phyloP scores from a whole-genome alignment of 2,329 filamentous ascomycete species.

The Epicoccum sorghinum region DNA sequence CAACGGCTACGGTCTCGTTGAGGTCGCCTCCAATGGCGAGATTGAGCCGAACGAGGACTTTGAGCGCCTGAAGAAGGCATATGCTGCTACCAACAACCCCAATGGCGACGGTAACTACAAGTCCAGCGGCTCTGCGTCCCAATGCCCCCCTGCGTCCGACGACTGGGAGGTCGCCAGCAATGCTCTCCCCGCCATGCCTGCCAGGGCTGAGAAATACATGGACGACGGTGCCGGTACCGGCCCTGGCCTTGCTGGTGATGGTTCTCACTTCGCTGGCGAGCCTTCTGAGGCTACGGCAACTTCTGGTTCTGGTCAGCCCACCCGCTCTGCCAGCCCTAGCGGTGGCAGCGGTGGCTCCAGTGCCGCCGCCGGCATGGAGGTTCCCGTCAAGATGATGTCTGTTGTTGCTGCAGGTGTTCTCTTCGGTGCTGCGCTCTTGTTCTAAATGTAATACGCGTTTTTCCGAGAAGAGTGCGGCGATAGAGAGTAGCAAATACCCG shows the following conservation, averaged over 20 bases:
- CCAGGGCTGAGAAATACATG: slow-evolving; percentile 62
- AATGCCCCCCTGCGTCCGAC: slow-evolving; percentile 59
- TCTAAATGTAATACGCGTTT: slow-evolving; percentile 24
- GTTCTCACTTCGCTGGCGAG: slow-evolving; percentile 41
- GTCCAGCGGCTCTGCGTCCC: slow-evolving; percentile 56
- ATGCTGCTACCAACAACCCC: slow-evolving; percentile 58
- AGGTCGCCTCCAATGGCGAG: slow-evolving; percentile 59
- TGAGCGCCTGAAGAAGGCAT: slow-evolving; percentile 58
- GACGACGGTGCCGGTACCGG: slow-evolving; percentile 62
- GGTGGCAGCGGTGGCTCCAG: slow-evolving; percentile 19
- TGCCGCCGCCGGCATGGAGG: slow-evolving; percentile 30
- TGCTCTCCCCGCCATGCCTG: slow-evolving; percentile 63
- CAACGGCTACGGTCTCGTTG: slow-evolving; percentile 78
- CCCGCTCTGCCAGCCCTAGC: slow-evolving; percentile 27
- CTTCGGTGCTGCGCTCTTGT: slow-evolving; percentile 40
- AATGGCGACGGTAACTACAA: slow-evolving; percentile 64
- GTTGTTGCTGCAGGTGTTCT: slow-evolving; percentile 40
- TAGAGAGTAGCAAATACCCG: slow-evolving; percentile 11
- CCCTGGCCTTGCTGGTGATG: slow-evolving; percentile 60
- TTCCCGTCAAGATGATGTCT: slow-evolving; percentile 39
- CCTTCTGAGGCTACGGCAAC: slow-evolving; percentile 36
- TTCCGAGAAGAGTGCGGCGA: background rate
- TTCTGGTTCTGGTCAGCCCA: slow-evolving; percentile 37
- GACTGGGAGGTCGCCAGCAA: slow-evolving; percentile 62
- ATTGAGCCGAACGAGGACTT: slow-evolving; percentile 70